These are phyloP conservation scores for Aspergillus fischeri DNA, from an alignment of 2,329 filamentous ascomycete genomes.

Conservation along the genomic window DNA sequence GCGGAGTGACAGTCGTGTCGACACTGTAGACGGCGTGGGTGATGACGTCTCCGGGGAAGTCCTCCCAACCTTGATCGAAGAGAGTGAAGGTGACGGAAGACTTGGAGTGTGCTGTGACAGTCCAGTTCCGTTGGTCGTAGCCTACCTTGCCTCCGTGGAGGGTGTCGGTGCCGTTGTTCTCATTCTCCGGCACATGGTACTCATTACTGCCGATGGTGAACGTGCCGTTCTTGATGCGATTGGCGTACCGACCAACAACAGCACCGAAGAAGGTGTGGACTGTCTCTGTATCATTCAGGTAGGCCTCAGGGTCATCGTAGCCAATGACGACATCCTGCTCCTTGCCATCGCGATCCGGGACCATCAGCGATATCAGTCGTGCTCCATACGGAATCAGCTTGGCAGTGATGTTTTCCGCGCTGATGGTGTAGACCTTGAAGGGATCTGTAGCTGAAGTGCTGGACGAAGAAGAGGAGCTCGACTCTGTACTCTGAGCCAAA, in stretches of 20 bases:
- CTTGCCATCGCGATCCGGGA: conserved; percentile 49
- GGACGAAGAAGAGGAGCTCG: conserved; percentile 9
- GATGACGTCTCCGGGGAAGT: conserved; percentile 46
- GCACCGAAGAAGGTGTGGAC: conserved; percentile 48
- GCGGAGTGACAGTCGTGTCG: conserved; percentile 29
- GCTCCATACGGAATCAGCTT: conserved; percentile 48
- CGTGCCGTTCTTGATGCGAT: conserved; percentile 54
- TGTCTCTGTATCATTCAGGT: conserved; percentile 43
- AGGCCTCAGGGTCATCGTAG: conserved; percentile 45
- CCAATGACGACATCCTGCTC: conserved; percentile 49
- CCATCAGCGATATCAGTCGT: conserved; percentile 44
- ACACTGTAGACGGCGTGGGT: conserved; percentile 46
- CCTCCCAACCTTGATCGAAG: conserved; percentile 40
- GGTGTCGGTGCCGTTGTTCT: conserved; percentile 48
- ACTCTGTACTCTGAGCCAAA: conserved; percentile 18
- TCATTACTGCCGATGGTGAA: conserved; percentile 47
- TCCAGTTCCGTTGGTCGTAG: conserved; percentile 49
- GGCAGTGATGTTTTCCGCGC: conserved; percentile 45
- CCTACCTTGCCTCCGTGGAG: conserved; percentile 49
- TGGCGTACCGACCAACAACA: conserved; percentile 51
- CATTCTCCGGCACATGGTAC: conserved; percentile 50
- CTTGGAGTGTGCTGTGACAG: conserved; percentile 39
- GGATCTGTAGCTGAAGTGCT: conserved; percentile 20
- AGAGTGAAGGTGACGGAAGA: conserved; percentile 46
- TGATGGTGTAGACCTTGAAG: conserved; percentile 44